Conservation (phyloP, 768 basidiomycete species). For the Flagelloscypha sp. region DNA sequence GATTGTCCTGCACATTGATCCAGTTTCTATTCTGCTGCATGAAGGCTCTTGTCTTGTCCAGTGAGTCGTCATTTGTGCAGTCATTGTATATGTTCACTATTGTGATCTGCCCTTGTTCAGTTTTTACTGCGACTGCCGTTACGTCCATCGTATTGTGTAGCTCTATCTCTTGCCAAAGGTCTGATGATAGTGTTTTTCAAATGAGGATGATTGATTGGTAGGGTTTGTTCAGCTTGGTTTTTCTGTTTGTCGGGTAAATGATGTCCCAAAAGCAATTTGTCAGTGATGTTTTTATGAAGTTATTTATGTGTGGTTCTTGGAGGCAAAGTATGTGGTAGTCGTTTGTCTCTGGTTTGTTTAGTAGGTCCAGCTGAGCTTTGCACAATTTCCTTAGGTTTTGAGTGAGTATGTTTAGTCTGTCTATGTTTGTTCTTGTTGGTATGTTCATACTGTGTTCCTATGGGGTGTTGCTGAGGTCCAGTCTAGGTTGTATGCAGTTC, state of each 20-base stretch:
- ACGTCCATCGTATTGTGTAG: slow-evolving; percentile 16
- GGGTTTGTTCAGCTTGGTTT: neutral
- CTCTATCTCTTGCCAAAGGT: slow-evolving; percentile 14
- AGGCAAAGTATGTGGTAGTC: neutral
- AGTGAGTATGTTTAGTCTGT: no score
- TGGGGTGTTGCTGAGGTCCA: no score
- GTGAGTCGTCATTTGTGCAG: no score
- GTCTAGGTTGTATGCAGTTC: no score
- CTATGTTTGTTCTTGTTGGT: no score
- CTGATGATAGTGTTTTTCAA: slow-evolving; percentile 10
- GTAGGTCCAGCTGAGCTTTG: neutral
- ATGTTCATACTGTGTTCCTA: no score
- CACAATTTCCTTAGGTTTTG: neutral
- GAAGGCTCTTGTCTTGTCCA: no score
- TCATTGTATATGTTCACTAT: slow-evolving; percentile 1
- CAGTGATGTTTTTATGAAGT: neutral
- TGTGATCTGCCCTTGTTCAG: neutral
- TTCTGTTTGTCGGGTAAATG: neutral
- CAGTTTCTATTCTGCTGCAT: no score
- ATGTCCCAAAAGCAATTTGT: neutral
- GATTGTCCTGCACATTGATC: neutral
- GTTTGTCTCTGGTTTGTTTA: neutral
- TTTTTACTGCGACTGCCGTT: slow-evolving; percentile 16
- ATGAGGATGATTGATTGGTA: slow-evolving; percentile 16
- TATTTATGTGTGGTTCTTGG: neutral